A percentile compares a stretch with the other conserved stretches of the same genome.
These are phyloP conservation scores for Triticum urartu DNA, from an alignment of 176 grass and related monocot genomes.

Conservation along the genomic window DNA sequence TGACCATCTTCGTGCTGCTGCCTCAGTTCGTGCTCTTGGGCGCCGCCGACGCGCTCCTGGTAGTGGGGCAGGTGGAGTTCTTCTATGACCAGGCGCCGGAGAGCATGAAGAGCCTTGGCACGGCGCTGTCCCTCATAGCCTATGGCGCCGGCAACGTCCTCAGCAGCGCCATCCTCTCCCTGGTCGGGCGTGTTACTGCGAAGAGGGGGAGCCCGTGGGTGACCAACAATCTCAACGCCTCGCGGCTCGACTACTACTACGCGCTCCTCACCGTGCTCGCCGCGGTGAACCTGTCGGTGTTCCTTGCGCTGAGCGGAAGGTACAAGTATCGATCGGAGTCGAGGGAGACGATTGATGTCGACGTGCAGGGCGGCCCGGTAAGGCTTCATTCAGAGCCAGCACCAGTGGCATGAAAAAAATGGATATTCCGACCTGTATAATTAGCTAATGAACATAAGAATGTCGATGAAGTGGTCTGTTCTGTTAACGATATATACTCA, in stretches of 20 bases:
- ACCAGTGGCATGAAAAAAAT: neutral
- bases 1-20: slow-evolving; percentile 70
- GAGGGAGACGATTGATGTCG: slow-evolving; percentile 21
- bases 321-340: slow-evolving; percentile 49
- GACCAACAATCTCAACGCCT: slow-evolving; percentile 70
- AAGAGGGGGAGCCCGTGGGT: slow-evolving; percentile 49
- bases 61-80: slow-evolving; percentile 61
- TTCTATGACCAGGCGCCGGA: slow-evolving; percentile 95
- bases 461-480: neutral
- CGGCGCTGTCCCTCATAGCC: slow-evolving; percentile 58
- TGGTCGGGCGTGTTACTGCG: slow-evolving; percentile 43
- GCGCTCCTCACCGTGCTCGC: slow-evolving; percentile 51
- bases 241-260: slow-evolving; percentile 76
- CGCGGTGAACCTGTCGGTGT: slow-evolving; percentile 46
- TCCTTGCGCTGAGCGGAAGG: slow-evolving; percentile 37
- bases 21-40: slow-evolving; percentile 91
- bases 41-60: slow-evolving; percentile 58
- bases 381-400: neutral
- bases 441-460: neutral
- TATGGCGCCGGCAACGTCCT: slow-evolving; percentile 69
- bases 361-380: neutral
- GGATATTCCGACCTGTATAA: neutral
- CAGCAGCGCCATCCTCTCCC: slow-evolving; percentile 58
- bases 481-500: neutral
- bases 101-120: slow-evolving; percentile 87